Conservation (phyloP, 331 rosid species). For the Rosa hybrid region DNA sequence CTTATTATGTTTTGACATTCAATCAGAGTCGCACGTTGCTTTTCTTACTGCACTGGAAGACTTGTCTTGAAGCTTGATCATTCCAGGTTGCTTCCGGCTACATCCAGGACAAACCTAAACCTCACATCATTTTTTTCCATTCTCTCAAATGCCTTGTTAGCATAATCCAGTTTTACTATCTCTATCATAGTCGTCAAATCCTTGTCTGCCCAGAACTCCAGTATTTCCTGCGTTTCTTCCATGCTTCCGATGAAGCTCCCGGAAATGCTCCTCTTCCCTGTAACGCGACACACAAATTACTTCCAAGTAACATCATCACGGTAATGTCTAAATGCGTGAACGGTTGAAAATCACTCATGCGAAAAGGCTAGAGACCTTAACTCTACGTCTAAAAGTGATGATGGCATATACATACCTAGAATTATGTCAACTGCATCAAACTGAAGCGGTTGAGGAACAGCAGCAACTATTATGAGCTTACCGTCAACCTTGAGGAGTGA, state of each 20-base stretch:
- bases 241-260: conserved; percentile 46
- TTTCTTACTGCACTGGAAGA: not conserved
- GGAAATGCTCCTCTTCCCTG: conserved; percentile 28
- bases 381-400: not conserved
- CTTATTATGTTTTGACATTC: not conserved
- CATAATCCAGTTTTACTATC: conserved; percentile 28
- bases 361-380: not conserved
- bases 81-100: conserved; percentile 35
- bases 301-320: not conserved
- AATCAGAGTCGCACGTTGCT: not conserved
- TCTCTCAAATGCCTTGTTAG: conserved; percentile 39
- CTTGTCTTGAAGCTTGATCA: not conserved
- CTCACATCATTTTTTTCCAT: conserved; percentile 42
- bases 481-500: conserved; percentile 35
- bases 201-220: conserved; percentile 33
- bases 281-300: not conserved
- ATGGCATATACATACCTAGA: conserved; percentile 13
- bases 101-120: conserved; percentile 41
- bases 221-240: conserved; percentile 31
- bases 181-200: conserved; percentile 34
- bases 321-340: not conserved
- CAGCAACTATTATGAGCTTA: conserved; percentile 33
- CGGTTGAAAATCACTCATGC: not conserved
- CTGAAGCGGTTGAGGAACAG: conserved; percentile 31
- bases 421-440: conserved; percentile 28